Evolutionary conservation across 257 asterid genomes (phyloP), one percentile per base, ranked within the genome.

Genomic region (Jasminum sambac): DNA sequence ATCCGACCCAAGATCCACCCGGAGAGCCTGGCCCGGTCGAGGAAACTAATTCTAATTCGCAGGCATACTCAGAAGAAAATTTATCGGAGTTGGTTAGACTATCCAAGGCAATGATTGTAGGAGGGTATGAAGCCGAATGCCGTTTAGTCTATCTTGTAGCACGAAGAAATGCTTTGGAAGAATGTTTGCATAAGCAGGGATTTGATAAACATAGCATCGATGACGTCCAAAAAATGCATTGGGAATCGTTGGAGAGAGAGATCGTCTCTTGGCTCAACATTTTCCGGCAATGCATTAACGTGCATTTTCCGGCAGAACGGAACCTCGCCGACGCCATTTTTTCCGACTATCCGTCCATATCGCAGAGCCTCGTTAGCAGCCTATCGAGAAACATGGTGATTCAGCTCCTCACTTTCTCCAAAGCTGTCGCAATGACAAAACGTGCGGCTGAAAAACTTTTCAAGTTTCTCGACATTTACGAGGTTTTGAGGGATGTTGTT

Each of bases 391-490:
- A 79, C 3, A 60, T 88, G 19, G 37, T 79, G 11, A 44, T 77
- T 2, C 92, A 89, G 34, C 86, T 93, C 59, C 87, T 93, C 44
- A 86, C 86, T 68, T 89, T 93, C 67, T 84, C 94, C 5, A 86
- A 83, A 55, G 96, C 96, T 3, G 85, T 86, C 0, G 81, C 87
- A 0, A 68, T 90, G 68, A 80, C 96, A 0, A 89, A 85, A 70
- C 95, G 98, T 0, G 82, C 96, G 0, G 85, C 94, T 0, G 98
- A 93, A 78, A 90, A 93, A 55, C 68, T 93, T 68, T 87, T 90
- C 86, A 93, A 85, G 78, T 84, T 84, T 75, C 90, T 93, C 1
- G 92, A 89, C 21, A 70, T 88, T 0, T 93, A 93, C 50, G 97
- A 93, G 79, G 75, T 84, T 0, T 55, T 90, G 40, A 76, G 92